Evolutionary conservation across 345 rosid genomes (phyloP).

Genomic region (Eucalyptus sp.): DNA sequence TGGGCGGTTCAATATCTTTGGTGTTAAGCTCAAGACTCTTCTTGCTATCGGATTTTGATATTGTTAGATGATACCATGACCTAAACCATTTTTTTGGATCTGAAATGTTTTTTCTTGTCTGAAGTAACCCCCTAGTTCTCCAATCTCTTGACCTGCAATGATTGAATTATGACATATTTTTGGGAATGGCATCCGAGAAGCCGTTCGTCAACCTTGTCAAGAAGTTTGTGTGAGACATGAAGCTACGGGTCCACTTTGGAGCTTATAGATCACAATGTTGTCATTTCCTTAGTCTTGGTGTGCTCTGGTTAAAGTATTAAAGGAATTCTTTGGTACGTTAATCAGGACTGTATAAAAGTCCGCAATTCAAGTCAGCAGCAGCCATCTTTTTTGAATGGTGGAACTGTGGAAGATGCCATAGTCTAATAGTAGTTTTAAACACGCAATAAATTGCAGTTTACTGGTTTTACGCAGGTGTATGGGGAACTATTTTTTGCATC

Average conservation of each 20-base stretch:
- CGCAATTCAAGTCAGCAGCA: neutral
- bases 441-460: neutral
- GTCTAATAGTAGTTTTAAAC: neutral
- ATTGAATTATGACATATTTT: too few relatives aligned
- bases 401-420: neutral
- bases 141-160: neutral
- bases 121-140: too few relatives aligned
- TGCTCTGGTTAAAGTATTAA: neutral
- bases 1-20: neutral
- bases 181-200: too few relatives aligned
- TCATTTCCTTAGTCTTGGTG: neutral
- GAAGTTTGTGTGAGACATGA: too few relatives aligned
- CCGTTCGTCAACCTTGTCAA: too few relatives aligned
- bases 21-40: neutral
- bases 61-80: too few relatives aligned
- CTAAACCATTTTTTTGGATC: too few relatives aligned
- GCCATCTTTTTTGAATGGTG: neutral
- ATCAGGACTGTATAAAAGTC: too few relatives aligned
- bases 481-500: neutral
- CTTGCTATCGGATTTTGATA: too few relatives aligned
- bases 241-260: neutral
- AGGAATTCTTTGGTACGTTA: too few relatives aligned
- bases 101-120: too few relatives aligned
- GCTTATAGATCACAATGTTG: neutral
- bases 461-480: neutral